Evolutionary conservation across 177 flowering plant species (phyloP), one percentile per base, ranked within the genome.

Genomic region (Vitis hybrid): DNA sequence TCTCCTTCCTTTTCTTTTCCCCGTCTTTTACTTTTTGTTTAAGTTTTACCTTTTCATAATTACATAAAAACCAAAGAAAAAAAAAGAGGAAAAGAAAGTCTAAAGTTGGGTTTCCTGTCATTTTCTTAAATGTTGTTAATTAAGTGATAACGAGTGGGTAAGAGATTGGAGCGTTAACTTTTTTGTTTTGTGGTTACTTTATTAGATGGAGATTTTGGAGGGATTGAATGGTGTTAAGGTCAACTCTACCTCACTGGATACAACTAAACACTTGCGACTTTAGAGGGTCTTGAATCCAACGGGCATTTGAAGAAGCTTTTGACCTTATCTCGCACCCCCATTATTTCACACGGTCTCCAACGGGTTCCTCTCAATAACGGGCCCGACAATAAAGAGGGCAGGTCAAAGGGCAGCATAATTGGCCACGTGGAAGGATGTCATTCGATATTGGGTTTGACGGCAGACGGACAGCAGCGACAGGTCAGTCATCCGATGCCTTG

Each of bases 191-290:
- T 39, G 45, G 45, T 39, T 39, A 39, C 8, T 39, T 39, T 39
- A 39, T 39, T 39, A 39, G 8, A 39, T 39, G 6, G 8, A 39
- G 45, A 4, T 39, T 39, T 39, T 39, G 45, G 8, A 11, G 6
- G 76, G 69, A 74, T 84, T 76, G 70, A 84, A 82, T 80, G 82
- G 73, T 75, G 75, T 63, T 58, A 75, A 78, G 73, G 87, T 84
- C 87, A 84, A 84, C 87, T 75, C 83, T 78, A 77, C 78, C 83
- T 78, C 76, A 76, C 82, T 80, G 84, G 78, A 80, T 71, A 80
- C 84, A 79, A 81, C 82, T 57, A 56, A 18, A 15, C 18, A 32
- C 30, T 12, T 26, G 26, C 62, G 65, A 34, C 51, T 70, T 65
- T 51, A 12, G 70, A 56, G 12, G 60, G 58, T 69, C 72, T 60